These are phyloP conservation scores for Comarum palustre DNA, from an alignment of 306 rosid genomes.

Conservation along the genomic window DNA sequence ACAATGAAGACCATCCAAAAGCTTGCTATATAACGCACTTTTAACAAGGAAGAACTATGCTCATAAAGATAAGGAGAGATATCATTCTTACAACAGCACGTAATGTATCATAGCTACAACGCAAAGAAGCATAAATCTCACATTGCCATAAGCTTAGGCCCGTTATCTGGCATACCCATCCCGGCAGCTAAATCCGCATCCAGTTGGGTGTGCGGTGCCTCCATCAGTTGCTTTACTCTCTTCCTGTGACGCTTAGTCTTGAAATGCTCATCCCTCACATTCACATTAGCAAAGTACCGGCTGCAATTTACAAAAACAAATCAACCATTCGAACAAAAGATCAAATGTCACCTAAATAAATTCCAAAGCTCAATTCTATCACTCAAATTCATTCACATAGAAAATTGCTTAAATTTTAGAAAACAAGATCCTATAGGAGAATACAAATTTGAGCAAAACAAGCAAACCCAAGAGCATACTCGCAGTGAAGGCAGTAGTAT, in stretches of 20 bases:
- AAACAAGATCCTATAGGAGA: not conserved
- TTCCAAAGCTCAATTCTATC: too few species aligned
- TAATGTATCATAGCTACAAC: slow-evolving; percentile 9
- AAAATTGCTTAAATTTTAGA: too few species aligned
- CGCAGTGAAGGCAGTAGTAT: slow-evolving; percentile 80
- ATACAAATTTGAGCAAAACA: not conserved
- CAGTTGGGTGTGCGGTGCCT: slow-evolving; percentile 88
- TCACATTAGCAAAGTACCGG: slow-evolving; percentile 72
- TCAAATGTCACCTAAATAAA: too few species aligned
- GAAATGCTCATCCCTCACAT: slow-evolving; percentile 87
- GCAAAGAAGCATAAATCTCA: not conserved
- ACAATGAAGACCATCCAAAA: not conserved
- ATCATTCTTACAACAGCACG: slow-evolving; percentile 13
- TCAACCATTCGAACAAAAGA: not conserved
- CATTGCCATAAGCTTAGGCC: slow-evolving; percentile 75
- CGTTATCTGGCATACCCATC: slow-evolving; percentile 97
- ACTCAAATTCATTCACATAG: too few species aligned
- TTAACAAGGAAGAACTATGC: not conserved
- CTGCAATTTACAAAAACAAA: slow-evolving; percentile 39
- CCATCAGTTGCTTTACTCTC: slow-evolving; percentile 67
- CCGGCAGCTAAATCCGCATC: slow-evolving; percentile 93
- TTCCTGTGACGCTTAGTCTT: slow-evolving; percentile 86
- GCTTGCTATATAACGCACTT: not conserved
- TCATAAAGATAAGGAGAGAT: not conserved
- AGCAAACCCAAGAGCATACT: slow-evolving; percentile 36